Evolutionary conservation across 2,329 filamentous ascomycete species (phyloP).

Genomic region (Diplocarpon mali): DNA sequence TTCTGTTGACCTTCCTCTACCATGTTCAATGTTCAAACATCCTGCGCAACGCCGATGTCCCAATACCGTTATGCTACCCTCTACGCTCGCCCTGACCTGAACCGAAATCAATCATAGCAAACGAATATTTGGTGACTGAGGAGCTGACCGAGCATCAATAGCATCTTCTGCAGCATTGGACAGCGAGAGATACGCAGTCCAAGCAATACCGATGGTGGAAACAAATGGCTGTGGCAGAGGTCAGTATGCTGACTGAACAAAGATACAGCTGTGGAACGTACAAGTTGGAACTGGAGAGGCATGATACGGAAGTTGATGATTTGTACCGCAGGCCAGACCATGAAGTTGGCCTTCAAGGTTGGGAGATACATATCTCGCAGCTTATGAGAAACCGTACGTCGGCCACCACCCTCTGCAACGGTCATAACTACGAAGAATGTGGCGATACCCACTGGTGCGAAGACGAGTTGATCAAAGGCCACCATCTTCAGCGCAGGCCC

Average conservation of each 20-base stretch:
- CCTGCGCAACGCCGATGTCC: conserved; percentile 6
- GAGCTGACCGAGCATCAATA: conserved; percentile 24
- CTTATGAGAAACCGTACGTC: conserved; percentile 68
- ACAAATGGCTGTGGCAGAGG: conserved; percentile 65
- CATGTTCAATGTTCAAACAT: background rate
- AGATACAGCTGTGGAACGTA: conserved; percentile 38
- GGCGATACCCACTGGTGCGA: conserved; percentile 80
- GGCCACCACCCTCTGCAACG: conserved; percentile 80
- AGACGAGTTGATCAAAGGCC: conserved; percentile 83
- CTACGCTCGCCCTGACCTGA: conserved; percentile 11
- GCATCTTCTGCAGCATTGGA: conserved; percentile 66
- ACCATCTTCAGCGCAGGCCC: conserved; percentile 80
- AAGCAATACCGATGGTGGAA: conserved; percentile 88
- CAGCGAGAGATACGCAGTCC: conserved; percentile 93
- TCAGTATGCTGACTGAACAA: conserved; percentile 2
- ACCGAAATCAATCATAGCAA: conserved; percentile 22
- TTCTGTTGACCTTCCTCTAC: background rate
- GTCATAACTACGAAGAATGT: conserved; percentile 97
- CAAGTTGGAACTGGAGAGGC: conserved; percentile 92
- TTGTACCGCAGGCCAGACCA: conserved; percentile 92
- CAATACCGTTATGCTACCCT: conserved; percentile 7
- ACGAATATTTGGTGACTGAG: conserved; percentile 26
- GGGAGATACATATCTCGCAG: conserved; percentile 89
- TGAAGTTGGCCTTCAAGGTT: conserved; percentile 88
- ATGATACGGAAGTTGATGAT: conserved; percentile 93